Conservation (phyloP, 192 early-diverging fungal genomes). For the Podila epicladia region DNA sequence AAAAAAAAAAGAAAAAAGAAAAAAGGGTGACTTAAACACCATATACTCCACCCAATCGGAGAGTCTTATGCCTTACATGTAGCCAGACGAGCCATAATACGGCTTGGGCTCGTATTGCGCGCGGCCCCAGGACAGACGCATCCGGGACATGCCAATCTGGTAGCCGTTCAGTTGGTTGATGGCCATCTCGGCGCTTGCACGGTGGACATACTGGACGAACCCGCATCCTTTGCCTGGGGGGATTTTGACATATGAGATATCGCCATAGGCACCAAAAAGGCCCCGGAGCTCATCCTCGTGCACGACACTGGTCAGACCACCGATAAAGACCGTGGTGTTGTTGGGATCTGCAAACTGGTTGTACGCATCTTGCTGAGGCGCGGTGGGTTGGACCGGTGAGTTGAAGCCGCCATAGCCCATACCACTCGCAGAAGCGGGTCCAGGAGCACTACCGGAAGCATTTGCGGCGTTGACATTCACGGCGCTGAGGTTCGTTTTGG, state of each 20-base stretch:
- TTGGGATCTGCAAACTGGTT: constrained; percentile 77
- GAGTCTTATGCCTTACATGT: background rate
- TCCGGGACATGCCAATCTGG: constrained; percentile 72
- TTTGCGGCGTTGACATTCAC: background rate
- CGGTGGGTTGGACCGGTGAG: constrained; percentile 42
- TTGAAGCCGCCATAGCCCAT: constrained; percentile 26
- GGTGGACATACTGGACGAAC: constrained; percentile 91
- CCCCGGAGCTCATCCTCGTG: constrained; percentile 85
- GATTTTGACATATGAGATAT: constrained; percentile 94
- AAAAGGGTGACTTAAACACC: no score
- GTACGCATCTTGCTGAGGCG: constrained; percentile 27
- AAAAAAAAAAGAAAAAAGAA: no score
- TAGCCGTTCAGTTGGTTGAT: constrained; percentile 91
- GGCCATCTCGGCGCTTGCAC: constrained; percentile 87
- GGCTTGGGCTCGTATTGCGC: constrained; percentile 62
- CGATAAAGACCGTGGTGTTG: constrained; percentile 99
- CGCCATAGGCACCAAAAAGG: constrained; percentile 88
- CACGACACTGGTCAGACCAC: constrained; percentile 83
- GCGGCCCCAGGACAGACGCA: constrained; percentile 66
- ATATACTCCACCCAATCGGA: no score
- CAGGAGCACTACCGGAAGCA: background rate
- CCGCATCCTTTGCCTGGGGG: constrained; percentile 95
- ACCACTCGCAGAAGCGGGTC: background rate
- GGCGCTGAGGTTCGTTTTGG: constrained; percentile 42
- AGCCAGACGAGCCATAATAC: background rate